Evolutionary conservation across 306 rosid genomes (phyloP).

Genomic region (Glycine soja): DNA sequence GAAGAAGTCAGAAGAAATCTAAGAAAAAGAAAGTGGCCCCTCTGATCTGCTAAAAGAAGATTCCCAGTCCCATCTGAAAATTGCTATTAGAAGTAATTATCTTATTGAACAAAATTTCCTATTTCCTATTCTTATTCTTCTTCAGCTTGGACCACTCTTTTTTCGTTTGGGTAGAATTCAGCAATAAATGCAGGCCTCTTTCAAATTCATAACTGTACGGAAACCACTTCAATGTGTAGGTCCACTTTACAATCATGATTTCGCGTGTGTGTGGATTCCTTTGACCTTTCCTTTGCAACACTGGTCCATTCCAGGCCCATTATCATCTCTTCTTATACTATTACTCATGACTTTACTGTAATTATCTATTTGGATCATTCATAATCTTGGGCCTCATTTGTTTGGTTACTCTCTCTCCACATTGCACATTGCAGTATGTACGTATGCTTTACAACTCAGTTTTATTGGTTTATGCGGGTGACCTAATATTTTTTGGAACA

Average conservation of each 20-base stretch:
- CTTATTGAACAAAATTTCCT: no score
- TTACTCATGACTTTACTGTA: no score
- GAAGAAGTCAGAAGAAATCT: background rate
- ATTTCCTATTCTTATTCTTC: no score
- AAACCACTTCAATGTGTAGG: constrained; percentile 36
- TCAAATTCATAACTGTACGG: background rate
- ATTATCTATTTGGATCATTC: no score
- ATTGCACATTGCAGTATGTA: no score
- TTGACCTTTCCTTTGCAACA: background rate
- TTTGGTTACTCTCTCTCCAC: no score
- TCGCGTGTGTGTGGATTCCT: background rate
- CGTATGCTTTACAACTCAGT: no score
- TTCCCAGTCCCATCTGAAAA: background rate
- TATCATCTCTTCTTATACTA: background rate
- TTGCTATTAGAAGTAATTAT: no score
- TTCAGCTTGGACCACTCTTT: background rate
- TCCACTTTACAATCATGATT: constrained; percentile 31
- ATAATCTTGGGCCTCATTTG: no score
- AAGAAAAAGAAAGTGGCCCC: background rate
- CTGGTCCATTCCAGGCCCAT: constrained; percentile 38
- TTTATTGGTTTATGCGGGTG: no score
- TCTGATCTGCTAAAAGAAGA: background rate
- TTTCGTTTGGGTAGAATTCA: background rate
- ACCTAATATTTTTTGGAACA: no score
- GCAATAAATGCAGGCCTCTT: constrained; percentile 7